Evolutionary conservation across 2,329 filamentous ascomycete genomes (phyloP), one percentile per base, ranked within the genome.

Genomic region (Ophiosphaerella korrae): DNA sequence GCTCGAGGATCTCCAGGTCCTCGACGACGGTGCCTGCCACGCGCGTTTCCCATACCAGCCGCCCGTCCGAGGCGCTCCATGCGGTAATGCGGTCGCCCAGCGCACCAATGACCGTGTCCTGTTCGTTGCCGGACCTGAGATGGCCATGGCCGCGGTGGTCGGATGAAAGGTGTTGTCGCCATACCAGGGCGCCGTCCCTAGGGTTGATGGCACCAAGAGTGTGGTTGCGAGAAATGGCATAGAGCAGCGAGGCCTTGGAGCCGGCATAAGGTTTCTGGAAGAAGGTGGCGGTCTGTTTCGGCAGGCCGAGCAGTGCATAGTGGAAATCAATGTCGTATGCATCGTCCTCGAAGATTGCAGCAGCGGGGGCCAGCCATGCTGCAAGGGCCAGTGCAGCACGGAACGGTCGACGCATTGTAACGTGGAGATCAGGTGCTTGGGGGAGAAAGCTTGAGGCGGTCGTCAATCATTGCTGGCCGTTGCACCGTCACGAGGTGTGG

Each of bases 241-340:
- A 99, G 45, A 99, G 82, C 33, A 99, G 82, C 46, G 90, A 93
- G 32, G 92, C 92, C 74, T 90, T 91, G 56, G 93, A 92, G 62
- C 87, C 84, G 56, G 84, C 82, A 66, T 88, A 83, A 34, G 94
- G 93, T 63, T 87, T 88, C 77, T 97, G 91, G 84, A 97, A 97
- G 82, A 97, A 95, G 63, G 93, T 97, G 54, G 90, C 89, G 57
- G 90, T 85, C 71, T 84, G 80, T 72, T 88, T 88, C 47, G 94
- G 92, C 33, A 90, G 77, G 67, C 94, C 94, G 67, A 99, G 80
- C 42, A 97, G 86, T 59, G 90, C 85, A 78, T 96, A 87, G 77
- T 97, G 93, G 78, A 92, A 97, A 77, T 99, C 94, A 73, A 95
- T 84, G 65, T 90, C 84, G 78, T 87, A 92, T 62, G 95, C 92